phyloP scores from a whole-genome alignment of 2,329 filamentous ascomycete species.

The Fusarium nygamai region DNA sequence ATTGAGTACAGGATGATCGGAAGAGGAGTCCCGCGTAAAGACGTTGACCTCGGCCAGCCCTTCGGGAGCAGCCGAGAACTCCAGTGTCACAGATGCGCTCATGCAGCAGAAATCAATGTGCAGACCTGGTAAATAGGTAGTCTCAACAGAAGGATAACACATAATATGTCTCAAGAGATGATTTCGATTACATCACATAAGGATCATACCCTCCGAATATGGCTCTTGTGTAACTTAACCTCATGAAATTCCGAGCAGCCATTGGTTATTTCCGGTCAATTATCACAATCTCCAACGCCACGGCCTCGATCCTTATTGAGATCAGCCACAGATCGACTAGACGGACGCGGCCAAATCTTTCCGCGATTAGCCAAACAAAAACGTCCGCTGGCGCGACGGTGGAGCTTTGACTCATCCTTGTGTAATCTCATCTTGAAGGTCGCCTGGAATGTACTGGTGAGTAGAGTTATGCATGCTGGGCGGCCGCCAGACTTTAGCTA shows the following conservation, averaged over 20 bases:
- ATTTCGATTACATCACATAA: background rate
- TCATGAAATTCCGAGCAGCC: too few relatives aligned
- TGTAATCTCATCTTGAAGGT: background rate
- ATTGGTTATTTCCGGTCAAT: background rate
- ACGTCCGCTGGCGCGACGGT: background rate
- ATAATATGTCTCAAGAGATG: too few relatives aligned
- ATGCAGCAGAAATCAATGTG: rapidly evolving
- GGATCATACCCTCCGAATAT: too few relatives aligned
- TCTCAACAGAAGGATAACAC: too few relatives aligned
- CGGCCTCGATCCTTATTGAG: background rate
- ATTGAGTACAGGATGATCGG: background rate
- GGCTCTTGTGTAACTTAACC: background rate
- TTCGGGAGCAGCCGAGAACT: background rate
- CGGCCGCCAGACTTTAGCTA: background rate
- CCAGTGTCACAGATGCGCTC: background rate
- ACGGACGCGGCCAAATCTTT: background rate
- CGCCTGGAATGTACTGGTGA: background rate
- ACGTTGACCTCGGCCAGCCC: background rate
- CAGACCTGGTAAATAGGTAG: rapidly evolving
- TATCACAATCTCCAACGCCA: background rate
- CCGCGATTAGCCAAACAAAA: background rate
- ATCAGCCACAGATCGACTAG: background rate
- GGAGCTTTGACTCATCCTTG: background rate
- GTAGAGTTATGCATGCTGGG: background rate
- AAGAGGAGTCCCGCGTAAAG: background rate